Percentiles rank a stretch among this genome's conserved stretches.
These are phyloP conservation scores for Leccinum angustisporum DNA, from an alignment of 1,284 basidiomycete species.

Conservation along the genomic window DNA sequence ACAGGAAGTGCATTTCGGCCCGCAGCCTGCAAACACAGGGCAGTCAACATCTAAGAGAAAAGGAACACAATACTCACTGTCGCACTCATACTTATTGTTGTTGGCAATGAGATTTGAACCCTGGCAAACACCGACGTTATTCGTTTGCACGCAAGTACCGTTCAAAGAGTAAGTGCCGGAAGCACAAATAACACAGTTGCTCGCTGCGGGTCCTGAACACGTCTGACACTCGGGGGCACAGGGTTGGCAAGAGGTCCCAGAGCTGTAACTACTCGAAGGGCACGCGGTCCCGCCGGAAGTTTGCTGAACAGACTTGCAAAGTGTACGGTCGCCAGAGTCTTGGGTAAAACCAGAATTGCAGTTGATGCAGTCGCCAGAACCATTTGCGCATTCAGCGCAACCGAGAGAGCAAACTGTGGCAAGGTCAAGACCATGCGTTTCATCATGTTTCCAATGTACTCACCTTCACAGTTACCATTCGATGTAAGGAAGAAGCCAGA, in stretches of 20 bases:
- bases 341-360: conserved; percentile 69
- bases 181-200: conserved; percentile 68
- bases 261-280: conserved; percentile 63
- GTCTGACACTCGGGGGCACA: conserved; percentile 71
- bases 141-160: conserved; percentile 64
- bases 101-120: conserved; percentile 73
- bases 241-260: conserved; percentile 50
- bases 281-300: conserved; percentile 58
- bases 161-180: conserved; percentile 58
- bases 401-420: conserved; percentile 64
- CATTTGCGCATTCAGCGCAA: conserved; percentile 65
- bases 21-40: conserved; percentile 52
- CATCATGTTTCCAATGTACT: conserved; percentile 18
- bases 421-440: conserved; percentile 15
- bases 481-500: conserved; percentile 71
- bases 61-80: conserved; percentile 53
- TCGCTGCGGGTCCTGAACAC: conserved; percentile 67
- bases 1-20: conserved; percentile 76
- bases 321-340: conserved; percentile 63
- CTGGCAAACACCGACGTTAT: conserved; percentile 67
- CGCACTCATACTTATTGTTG: conserved; percentile 76
- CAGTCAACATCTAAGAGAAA: not conserved
- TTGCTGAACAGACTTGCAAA: conserved; percentile 55
- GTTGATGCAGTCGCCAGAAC: conserved; percentile 65
- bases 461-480: conserved; percentile 71